Evolutionary conservation across 106 monocot genomes (phyloP).

Genomic region (Acorus gramineus): DNA sequence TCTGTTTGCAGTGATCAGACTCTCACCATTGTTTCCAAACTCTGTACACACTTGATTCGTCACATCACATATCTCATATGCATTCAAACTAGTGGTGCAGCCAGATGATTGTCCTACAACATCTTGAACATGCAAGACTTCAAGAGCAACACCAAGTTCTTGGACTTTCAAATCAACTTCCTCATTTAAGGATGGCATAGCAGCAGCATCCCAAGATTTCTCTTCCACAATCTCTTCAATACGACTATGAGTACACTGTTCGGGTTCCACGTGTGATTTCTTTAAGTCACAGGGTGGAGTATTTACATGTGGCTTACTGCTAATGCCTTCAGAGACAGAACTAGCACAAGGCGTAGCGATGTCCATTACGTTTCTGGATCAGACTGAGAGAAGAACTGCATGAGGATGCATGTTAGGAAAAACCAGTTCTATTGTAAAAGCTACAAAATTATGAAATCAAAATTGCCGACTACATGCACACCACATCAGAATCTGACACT

Average conservation of each 20-base stretch:
- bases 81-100: constrained; percentile 1
- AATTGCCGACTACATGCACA: too few species aligned
- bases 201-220: neutral
- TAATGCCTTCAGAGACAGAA: neutral
- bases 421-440: neutral
- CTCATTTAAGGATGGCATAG: constrained; percentile 6
- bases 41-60: neutral
- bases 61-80: neutral
- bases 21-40: constrained; percentile 1
- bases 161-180: constrained; percentile 13
- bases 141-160: constrained; percentile 22
- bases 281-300: constrained; percentile 8
- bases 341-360: constrained; percentile 4
- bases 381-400: neutral
- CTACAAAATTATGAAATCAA: too few species aligned
- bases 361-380: constrained; percentile 16
- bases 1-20: constrained; percentile 5
- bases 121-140: constrained; percentile 8
- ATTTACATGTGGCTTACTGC: constrained; percentile 5
- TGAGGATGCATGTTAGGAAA: neutral
- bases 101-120: constrained; percentile 1
- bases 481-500: too few species aligned
- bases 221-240: constrained; percentile 5
- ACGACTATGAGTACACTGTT: neutral
- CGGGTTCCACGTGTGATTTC: constrained; percentile 13